Evolutionary conservation across 2,329 filamentous ascomycete genomes (phyloP).

Genomic region (Exophiala alcalophila): DNA sequence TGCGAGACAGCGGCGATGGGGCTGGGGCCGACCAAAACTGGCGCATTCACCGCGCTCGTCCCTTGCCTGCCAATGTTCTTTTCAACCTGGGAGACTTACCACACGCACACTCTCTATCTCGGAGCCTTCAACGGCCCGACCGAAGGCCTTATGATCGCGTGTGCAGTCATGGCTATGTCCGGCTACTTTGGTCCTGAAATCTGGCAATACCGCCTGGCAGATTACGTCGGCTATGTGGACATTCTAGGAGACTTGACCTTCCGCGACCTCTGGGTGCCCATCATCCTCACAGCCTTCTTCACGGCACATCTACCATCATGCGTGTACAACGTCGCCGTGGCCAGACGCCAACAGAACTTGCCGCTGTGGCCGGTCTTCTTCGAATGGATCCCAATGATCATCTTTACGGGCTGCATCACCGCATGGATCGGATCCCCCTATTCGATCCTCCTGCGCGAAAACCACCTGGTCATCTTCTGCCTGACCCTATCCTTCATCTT

Average conservation of each 20-base stretch:
- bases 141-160: slow-evolving; percentile 88
- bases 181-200: slow-evolving; percentile 85
- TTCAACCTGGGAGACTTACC: slow-evolving; percentile 99
- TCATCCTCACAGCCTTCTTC: slow-evolving; percentile 65
- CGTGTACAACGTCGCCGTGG: slow-evolving; percentile 77
- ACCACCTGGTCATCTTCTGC: slow-evolving; percentile 89
- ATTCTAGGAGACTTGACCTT: slow-evolving; percentile 70
- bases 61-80: slow-evolving; percentile 98
- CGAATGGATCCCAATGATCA: slow-evolving; percentile 87
- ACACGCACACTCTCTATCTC: slow-evolving; percentile 94
- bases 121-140: slow-evolving; percentile 97
- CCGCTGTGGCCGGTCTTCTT: slow-evolving; percentile 80
- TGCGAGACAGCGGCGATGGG: slow-evolving; percentile 93
- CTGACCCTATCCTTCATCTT: slow-evolving; percentile 95
- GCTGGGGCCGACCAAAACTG: slow-evolving; percentile 75
- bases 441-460: slow-evolving; percentile 75
- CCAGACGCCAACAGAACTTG: slow-evolving; percentile 67
- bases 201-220: slow-evolving; percentile 73
- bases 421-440: slow-evolving; percentile 89
- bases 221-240: slow-evolving; percentile 62
- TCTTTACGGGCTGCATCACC: slow-evolving; percentile 71
- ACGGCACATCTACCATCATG: slow-evolving; percentile 82
- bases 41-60: slow-evolving; percentile 85
- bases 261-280: slow-evolving; percentile 80
- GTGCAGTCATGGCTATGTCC: slow-evolving; percentile 77